Percentiles rank a stretch among this genome's conserved stretches.
Conservation (phyloP, 306 rosid genomes). For the Cucumis hystrix region DNA sequence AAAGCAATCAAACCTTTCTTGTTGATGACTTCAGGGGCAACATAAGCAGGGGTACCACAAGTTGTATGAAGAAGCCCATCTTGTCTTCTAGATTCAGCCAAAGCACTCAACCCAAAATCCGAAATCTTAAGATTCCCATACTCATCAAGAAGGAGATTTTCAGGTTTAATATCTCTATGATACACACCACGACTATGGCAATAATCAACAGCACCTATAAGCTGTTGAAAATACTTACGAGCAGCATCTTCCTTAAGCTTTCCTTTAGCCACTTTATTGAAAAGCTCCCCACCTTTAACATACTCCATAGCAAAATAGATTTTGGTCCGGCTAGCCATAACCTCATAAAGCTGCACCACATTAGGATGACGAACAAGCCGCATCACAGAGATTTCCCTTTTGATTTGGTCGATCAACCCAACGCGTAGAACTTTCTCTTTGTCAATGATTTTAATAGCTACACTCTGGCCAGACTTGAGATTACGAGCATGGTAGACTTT, state of each 20-base stretch:
- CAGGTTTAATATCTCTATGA: conserved; percentile 50
- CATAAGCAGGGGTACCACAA: conserved; percentile 58
- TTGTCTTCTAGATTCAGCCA: conserved; percentile 38
- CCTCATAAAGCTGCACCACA: conserved; percentile 49
- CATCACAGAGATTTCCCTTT: conserved; percentile 50
- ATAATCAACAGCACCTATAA: conserved; percentile 37
- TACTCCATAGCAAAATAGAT: conserved; percentile 54
- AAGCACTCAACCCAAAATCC: conserved; percentile 46
- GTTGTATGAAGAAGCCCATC: conserved; percentile 53
- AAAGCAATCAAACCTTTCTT: background rate
- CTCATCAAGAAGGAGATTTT: conserved; percentile 37
- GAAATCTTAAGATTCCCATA: conserved; percentile 50
- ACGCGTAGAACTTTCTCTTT: conserved; percentile 32
- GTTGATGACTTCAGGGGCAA: conserved; percentile 42
- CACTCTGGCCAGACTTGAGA: conserved; percentile 27
- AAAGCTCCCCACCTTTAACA: conserved; percentile 46
- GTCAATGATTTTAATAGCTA: conserved; percentile 42
- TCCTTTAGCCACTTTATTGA: conserved; percentile 40
- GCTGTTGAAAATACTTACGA: conserved; percentile 43
- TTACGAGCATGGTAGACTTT: conserved; percentile 44
- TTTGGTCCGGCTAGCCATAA: conserved; percentile 51
- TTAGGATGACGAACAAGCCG: conserved; percentile 55
- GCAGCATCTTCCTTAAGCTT: conserved; percentile 32
- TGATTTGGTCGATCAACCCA: conserved; percentile 36
- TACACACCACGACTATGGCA: conserved; percentile 47